A percentile compares a stretch with the other conserved stretches of the same genome.
Evolutionary conservation across 805 yeast genomes (phyloP).

Genomic region (Pichia cabralensis): DNA sequence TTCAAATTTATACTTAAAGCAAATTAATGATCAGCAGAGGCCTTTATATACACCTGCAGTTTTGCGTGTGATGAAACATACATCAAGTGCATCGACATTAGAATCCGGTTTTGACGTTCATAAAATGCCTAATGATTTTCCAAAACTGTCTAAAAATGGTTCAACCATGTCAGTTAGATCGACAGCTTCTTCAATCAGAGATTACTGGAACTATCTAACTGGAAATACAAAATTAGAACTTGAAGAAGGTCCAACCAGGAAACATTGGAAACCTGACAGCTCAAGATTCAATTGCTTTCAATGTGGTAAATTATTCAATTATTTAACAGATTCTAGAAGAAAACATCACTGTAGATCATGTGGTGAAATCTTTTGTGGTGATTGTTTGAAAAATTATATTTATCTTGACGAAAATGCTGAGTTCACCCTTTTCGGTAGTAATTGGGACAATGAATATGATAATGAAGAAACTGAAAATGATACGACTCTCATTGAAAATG

Average conservation of each 20-base stretch:
- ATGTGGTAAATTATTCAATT: slow-evolving; percentile 63
- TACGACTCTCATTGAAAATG: background rate
- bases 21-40: slow-evolving; percentile 70
- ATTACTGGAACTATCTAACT: slow-evolving; percentile 20
- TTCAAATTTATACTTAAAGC: slow-evolving; percentile 39
- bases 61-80: slow-evolving; percentile 32
- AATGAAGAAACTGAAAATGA: slow-evolving; percentile 3
- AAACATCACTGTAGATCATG: slow-evolving; percentile 33
- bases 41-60: slow-evolving; percentile 92
- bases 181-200: slow-evolving; percentile 15
- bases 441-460: slow-evolving; percentile 11
- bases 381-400: slow-evolving; percentile 26
- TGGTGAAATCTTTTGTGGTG: slow-evolving; percentile 32
- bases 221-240: slow-evolving; percentile 9
- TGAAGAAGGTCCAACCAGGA: slow-evolving; percentile 36
- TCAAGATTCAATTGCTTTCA: slow-evolving; percentile 52
- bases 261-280: slow-evolving; percentile 71
- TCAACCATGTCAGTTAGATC: slow-evolving; percentile 20
- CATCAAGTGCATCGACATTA: slow-evolving; percentile 1
- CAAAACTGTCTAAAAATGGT: slow-evolving; percentile 5
- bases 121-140: slow-evolving; percentile 5
- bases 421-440: slow-evolving; percentile 26
- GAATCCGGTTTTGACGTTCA: slow-evolving; percentile 8
- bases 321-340: slow-evolving; percentile 54
- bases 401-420: slow-evolving; percentile 27